phyloP scores from a whole-genome alignment of 2,329 filamentous ascomycete species.

The Claviceps purpurea region DNA sequence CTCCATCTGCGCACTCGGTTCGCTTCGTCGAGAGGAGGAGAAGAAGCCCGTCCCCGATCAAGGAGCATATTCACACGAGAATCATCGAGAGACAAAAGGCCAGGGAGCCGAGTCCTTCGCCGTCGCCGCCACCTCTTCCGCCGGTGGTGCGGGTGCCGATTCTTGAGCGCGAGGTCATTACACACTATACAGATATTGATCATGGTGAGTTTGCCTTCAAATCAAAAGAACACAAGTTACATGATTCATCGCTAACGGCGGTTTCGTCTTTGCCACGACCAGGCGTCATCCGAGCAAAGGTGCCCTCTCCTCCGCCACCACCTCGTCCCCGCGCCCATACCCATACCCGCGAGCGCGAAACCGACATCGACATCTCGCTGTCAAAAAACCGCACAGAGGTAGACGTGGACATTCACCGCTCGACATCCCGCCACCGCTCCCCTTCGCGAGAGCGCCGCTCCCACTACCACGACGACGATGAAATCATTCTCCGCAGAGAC shows the following conservation, averaged over 20 bases:
- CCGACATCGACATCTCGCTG: slow-evolving; percentile 49
- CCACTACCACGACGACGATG: slow-evolving; percentile 49
- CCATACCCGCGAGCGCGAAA: slow-evolving; percentile 26
- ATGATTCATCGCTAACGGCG: too few relatives aligned
- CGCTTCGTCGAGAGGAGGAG: slow-evolving; percentile 25
- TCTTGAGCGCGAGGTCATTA: slow-evolving; percentile 80
- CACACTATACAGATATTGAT: slow-evolving; percentile 75
- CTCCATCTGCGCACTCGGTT: slow-evolving; percentile 16
- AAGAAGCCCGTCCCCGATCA: slow-evolving; percentile 26
- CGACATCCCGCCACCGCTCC: slow-evolving; percentile 16
- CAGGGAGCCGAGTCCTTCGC: slow-evolving; percentile 20
- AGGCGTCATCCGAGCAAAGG: slow-evolving; percentile 33
- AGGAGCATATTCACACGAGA: slow-evolving; percentile 33
- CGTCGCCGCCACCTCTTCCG: slow-evolving; percentile 36
- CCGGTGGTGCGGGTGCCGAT: slow-evolving; percentile 62
- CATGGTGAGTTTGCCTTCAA: slow-evolving; percentile 46
- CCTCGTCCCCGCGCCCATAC: slow-evolving; percentile 23
- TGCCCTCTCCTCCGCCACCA: slow-evolving; percentile 33
- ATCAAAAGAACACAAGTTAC: background rate
- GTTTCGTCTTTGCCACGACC: too few relatives aligned
- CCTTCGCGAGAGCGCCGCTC: slow-evolving; percentile 27
- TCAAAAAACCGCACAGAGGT: slow-evolving; percentile 42
- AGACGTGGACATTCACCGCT: slow-evolving; percentile 42
- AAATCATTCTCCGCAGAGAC: slow-evolving; percentile 50
- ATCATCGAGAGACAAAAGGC: slow-evolving; percentile 35